phyloP scores from a whole-genome alignment of 2,329 filamentous ascomycete species.

The Bretziella fagacearum region DNA sequence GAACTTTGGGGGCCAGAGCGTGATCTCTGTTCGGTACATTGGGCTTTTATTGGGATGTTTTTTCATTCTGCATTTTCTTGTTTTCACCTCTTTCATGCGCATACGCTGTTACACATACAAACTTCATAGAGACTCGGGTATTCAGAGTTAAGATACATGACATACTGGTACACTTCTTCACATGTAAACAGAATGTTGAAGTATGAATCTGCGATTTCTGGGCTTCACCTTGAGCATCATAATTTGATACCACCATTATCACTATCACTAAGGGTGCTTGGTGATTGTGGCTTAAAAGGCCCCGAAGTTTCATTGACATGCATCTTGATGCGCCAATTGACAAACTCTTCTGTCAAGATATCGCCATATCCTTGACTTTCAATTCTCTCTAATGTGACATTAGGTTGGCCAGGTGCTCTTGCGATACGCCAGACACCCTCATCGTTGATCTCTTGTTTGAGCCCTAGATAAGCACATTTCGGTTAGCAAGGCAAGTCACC shows the following conservation, averaged over 20 bases:
- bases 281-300: not conserved
- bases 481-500: not conserved
- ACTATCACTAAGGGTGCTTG: not conserved
- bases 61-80: not conserved
- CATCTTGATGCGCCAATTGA: slow-evolving; percentile 49
- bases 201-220: no score
- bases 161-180: not conserved
- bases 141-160: not conserved
- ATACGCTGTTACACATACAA: not conserved
- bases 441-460: slow-evolving; percentile 45
- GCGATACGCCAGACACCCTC: slow-evolving; percentile 69
- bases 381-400: slow-evolving; percentile 57
- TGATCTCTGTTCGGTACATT: no score
- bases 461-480: slow-evolving; percentile 28
- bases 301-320: slow-evolving; percentile 8
- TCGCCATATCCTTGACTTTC: slow-evolving; percentile 58
- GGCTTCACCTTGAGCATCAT: not conserved
- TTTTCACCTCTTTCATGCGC: not conserved
- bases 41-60: not conserved
- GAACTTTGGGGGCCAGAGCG: no score
- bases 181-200: no score
- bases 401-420: slow-evolving; percentile 41
- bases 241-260: not conserved
- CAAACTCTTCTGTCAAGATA: slow-evolving; percentile 62
- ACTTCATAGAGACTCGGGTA: not conserved